phyloP scores from a whole-genome alignment of 1,139 yeast genomes.

The Magnusiomyces starmeri region DNA sequence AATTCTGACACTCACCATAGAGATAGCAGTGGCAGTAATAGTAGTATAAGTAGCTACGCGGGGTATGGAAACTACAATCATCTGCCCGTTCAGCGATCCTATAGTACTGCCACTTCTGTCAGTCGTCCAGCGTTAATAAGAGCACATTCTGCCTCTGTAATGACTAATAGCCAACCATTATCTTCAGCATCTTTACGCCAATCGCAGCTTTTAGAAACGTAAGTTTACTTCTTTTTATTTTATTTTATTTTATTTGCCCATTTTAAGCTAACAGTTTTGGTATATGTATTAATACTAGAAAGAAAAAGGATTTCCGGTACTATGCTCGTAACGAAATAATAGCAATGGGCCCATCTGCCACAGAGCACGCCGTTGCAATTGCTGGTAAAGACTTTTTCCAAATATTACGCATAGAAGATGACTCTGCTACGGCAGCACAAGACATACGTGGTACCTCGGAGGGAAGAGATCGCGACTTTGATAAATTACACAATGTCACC shows the following conservation, averaged over 20 bases:
- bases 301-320: constrained; percentile 11
- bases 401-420: constrained; percentile 23
- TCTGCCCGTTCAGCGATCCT: background rate
- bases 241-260: background rate
- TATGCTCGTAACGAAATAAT: constrained; percentile 26
- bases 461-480: constrained; percentile 22
- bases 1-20: constrained; percentile 12
- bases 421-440: constrained; percentile 18
- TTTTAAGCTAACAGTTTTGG: background rate
- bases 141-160: background rate
- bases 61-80: background rate
- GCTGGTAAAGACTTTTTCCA: constrained; percentile 32
- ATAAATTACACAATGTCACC: constrained; percentile 31
- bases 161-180: background rate
- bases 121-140: background rate
- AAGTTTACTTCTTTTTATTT: background rate
- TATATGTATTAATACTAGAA: constrained; percentile 1
- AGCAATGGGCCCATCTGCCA: constrained; percentile 29
- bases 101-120: background rate
- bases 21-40: constrained; percentile 11
- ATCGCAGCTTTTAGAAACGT: background rate
- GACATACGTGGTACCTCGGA: constrained; percentile 22
- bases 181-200: constrained; percentile 3
- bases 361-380: constrained; percentile 28
- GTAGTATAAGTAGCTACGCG: background rate